A percentile compares a stretch with the other conserved stretches of the same genome.
Conservation (phyloP, 371 early-diverging fungal genomes). For the Furculomyces boomerangus region DNA sequence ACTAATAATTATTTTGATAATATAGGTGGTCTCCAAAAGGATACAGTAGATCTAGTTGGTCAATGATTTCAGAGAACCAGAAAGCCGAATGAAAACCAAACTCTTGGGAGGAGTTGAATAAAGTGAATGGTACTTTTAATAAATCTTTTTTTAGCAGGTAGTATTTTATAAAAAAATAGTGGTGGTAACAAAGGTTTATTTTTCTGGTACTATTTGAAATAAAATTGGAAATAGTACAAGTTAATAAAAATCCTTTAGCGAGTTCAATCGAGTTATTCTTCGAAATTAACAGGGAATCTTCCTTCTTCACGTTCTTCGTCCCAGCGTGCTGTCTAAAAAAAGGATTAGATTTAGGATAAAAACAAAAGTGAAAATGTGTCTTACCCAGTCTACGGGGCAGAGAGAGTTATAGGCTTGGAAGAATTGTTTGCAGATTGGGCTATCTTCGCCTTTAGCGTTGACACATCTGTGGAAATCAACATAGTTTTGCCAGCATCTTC, state of each 20-base stretch:
- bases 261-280: neutral
- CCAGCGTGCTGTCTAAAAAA: neutral
- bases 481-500: slow-evolving; percentile 91
- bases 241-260: no score
- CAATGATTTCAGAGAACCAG: neutral
- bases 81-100: no score
- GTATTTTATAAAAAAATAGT: no score
- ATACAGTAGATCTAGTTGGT: neutral
- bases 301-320: neutral
- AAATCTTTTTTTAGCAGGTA: no score
- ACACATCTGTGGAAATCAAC: slow-evolving; percentile 81
- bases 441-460: slow-evolving; percentile 77
- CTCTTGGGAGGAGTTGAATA: no score
- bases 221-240: no score
- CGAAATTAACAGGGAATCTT: neutral
- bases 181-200: no score
- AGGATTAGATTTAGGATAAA: neutral
- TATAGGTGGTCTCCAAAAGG: neutral
- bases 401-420: slow-evolving; percentile 48
- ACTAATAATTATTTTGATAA: neutral
- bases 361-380: slow-evolving; percentile 6
- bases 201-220: no score
- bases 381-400: slow-evolving; percentile 81
- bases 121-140: no score
- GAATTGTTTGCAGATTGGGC: slow-evolving; percentile 73